Evolutionary conservation across 352 stramenopile species (phyloP), one percentile per base, ranked within the genome.

Genomic region (Pythium plurisporium): DNA sequence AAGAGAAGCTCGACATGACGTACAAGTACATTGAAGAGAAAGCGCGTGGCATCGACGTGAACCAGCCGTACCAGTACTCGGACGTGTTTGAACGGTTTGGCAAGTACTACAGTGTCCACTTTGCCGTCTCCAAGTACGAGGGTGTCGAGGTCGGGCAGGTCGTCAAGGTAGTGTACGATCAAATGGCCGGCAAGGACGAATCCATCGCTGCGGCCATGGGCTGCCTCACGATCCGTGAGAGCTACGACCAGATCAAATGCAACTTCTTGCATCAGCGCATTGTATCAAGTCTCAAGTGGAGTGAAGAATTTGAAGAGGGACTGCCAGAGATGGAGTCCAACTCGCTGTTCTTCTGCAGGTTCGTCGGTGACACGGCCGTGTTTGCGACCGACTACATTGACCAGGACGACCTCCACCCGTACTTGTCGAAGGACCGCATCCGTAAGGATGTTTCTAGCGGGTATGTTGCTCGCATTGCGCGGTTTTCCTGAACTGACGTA

Each of bases 211-310:
- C 72, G 10, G 70, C 70, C 2, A 86, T 88, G 68, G 80, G 78
- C 30, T 82, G 57, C 53, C 73, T 84, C 23, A 85, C 76, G 5
- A 76, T 87, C 20, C 74, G 74, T 22, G 80, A 91, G 67, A 85
- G 73, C 27, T 87, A 86, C 36, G 80, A 88, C 58, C 76, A 75
- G 44, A 86, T 88, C 52, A 85, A 84, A 55, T 90, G 80, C 64
- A 87, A 88, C 55, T 88, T 88, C 38, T 82, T 90, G 72, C 80
- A 90, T 49, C 80, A 90, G 45, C 80, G 80, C 53, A 88, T 88
- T 47, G 71, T 90, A 20, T 87, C 80, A 31, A 88, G 74, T 59
- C 76, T 90, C 67, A 67, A 87, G 50, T 87, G 75, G 75, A 71
- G 78, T 15, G 68, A 75, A 9, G 60, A 76, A 5, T 65, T 73